Percentiles rank a stretch among this genome's conserved stretches.
These are phyloP conservation scores for Polytrichum formosum DNA, from an alignment of 225 moss, liverwort and hornwort genomes.

Conservation along the genomic window DNA sequence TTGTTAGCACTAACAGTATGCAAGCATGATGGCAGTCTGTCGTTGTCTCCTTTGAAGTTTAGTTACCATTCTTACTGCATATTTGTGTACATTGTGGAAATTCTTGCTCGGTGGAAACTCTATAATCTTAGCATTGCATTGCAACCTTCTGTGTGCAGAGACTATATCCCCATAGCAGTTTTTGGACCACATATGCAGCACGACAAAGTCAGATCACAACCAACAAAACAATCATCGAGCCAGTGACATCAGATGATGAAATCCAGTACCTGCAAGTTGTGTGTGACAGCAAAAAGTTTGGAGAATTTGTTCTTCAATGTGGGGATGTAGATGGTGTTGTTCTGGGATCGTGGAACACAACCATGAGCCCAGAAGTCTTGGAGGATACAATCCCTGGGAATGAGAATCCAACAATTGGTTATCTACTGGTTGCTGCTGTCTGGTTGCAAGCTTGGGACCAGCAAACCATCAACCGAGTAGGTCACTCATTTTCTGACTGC, in stretches of 20 bases:
- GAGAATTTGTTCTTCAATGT: constrained; percentile 61
- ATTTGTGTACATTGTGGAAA: too few species aligned
- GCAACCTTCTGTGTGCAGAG: constrained; percentile 17
- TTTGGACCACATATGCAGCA: constrained; percentile 72
- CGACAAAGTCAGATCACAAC: constrained; percentile 32
- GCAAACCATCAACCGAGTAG: constrained; percentile 72
- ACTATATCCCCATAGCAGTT: constrained; percentile 82
- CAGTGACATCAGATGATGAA: constrained; percentile 25
- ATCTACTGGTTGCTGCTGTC: constrained; percentile 79
- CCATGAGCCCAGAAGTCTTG: constrained; percentile 41
- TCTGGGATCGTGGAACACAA: constrained; percentile 80
- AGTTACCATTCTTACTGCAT: too few species aligned
- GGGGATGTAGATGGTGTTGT: constrained; percentile 98
- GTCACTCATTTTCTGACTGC: constrained; percentile 11
- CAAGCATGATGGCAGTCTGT: too few species aligned
- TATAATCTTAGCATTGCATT: too few species aligned
- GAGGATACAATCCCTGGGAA: constrained; percentile 45
- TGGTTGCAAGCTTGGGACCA: constrained; percentile 96
- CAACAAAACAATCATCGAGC: constrained; percentile 30
- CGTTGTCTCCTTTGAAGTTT: too few species aligned
- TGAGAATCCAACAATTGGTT: constrained; percentile 55
- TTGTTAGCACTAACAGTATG: too few species aligned
- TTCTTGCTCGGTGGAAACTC: too few species aligned
- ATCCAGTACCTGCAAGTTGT: constrained; percentile 30
- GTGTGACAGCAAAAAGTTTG: constrained; percentile 30